Base-by-base conservation (phyloP, 2,329 filamentous ascomycete genomes). In the Penicillium sp. region DNA sequence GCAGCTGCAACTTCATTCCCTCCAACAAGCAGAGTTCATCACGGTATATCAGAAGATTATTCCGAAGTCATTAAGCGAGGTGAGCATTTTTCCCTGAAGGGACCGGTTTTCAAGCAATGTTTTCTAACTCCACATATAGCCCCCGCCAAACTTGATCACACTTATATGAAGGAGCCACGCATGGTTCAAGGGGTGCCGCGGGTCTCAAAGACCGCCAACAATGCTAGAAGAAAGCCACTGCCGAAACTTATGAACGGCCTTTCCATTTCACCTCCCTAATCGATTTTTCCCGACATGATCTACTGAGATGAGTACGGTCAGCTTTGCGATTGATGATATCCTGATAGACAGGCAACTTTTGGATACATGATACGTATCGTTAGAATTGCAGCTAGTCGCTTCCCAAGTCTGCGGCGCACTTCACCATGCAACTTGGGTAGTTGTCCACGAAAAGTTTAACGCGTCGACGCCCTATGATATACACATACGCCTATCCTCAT, bases 81-180 rank as follows among this genome's bases (percentile, higher is more conserved):
- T 81, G 64, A 64, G 75, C 67, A 16, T 6, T 3, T 48, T 42
- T 47, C 24, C 7, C 12, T 43, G 2, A 38, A 20, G 21, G n/a
- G n/a, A n/a, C n/a, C n/a, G n/a, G n/a, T 49, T 33, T 14, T n/a
- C 24, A 14, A 24, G 3, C 26, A 23, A 18, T 16, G 11, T 45
- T 21, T 52, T 28, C 45, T 59, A 33, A 60, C 28, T 50, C 8
- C 14, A 14, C 21, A 2, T n/a, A 28, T 46, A 59, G 55, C 72
- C 79, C 94, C 94, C 5, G 85, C 90, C 7, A 92, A 90, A 67
- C 81, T 99, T 9, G 94, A 99, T 66, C 83, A 87, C 3, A 83
- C 85, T 14, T 78, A 97, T 47, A 96, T 97, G 91, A 90, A 91
- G 70, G 92, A 97, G 73, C 92, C 92, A 28, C 83, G 92, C 57